Evolutionary conservation across 768 basidiomycete species (phyloP).

Genomic region (Cystofilobasidium bisporidii): DNA sequence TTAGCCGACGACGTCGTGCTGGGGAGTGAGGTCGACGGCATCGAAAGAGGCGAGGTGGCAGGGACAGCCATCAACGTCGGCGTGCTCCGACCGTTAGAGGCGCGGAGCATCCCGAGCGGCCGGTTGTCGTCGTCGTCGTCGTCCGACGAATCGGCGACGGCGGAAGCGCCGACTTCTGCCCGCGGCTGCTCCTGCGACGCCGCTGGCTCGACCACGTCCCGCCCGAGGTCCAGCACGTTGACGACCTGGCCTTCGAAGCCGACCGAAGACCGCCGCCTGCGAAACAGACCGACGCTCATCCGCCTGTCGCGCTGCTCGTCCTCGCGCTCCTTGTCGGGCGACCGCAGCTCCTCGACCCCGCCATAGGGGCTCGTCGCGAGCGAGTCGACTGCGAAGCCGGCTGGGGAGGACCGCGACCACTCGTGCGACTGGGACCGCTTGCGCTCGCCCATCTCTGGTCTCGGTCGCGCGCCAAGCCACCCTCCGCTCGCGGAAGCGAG

Average conservation of each 20-base stretch:
- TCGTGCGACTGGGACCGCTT: slow-evolving; percentile 9
- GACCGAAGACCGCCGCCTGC: not conserved
- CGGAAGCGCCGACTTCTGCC: not conserved
- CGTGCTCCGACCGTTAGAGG: not conserved
- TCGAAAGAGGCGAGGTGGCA: not conserved
- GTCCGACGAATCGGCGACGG: not conserved
- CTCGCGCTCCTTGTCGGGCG: not conserved
- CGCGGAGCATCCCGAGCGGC: not conserved
- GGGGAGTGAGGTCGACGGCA: not conserved
- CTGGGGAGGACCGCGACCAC: not conserved
- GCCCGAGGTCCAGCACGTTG: not conserved
- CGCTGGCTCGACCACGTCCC: not conserved
- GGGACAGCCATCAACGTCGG: not conserved
- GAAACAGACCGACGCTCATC: not conserved
- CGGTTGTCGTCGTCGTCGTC: not conserved
- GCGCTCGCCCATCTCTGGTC: not conserved
- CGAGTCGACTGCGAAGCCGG: not conserved
- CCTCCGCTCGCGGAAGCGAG: not conserved
- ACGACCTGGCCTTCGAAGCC: not conserved
- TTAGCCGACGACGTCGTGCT: too few species aligned
- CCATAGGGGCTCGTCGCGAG: not conserved
- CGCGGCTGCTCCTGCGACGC: not conserved
- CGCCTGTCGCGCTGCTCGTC: not conserved
- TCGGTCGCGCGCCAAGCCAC: not conserved
- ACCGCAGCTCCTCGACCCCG: not conserved